phyloP scores from a whole-genome alignment of 495 filamentous ascomycete species.

The Penicillium riverlandense region DNA sequence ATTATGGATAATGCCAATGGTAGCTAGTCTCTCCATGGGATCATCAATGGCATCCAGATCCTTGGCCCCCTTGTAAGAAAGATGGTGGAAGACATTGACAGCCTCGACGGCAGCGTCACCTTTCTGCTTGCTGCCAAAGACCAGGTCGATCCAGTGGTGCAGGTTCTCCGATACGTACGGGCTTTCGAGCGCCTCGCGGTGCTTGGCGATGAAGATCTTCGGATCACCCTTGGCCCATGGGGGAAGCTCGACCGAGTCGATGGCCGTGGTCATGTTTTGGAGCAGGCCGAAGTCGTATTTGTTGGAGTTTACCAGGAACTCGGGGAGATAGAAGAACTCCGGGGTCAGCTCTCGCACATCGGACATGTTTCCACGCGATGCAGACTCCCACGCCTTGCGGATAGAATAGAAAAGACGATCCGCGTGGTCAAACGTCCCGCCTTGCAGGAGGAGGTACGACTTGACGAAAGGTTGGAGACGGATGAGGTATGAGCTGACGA shows the following conservation, averaged over 20 bases:
- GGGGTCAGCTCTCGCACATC: conserved; percentile 92
- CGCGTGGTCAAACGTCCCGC: conserved; percentile 92
- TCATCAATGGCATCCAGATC: conserved; percentile 90
- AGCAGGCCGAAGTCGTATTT: conserved; percentile 85
- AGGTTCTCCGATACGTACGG: conserved; percentile 86
- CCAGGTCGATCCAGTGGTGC: conserved; percentile 92
- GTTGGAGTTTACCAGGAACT: conserved; percentile 88
- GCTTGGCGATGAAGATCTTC: conserved; percentile 89
- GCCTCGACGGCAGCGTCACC: conserved; percentile 89
- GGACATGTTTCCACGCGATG: conserved; percentile 81
- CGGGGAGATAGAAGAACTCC: conserved; percentile 94
- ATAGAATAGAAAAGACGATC: conserved; percentile 94
- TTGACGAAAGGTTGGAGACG: conserved; percentile 93
- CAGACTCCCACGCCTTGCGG: conserved; percentile 82
- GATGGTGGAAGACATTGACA: conserved; percentile 90
- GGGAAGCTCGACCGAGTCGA: conserved; percentile 79
- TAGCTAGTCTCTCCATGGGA: conserved; percentile 72
- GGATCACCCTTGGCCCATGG: conserved; percentile 98
- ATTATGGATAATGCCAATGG: conserved; percentile 95
- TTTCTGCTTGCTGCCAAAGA: conserved; percentile 92
- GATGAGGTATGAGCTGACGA: conserved; percentile 92
- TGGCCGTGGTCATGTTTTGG: conserved; percentile 68
- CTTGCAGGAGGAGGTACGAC: conserved; percentile 93
- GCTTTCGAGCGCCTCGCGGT: conserved; percentile 89
- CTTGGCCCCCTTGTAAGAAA: conserved; percentile 89